Base-by-base conservation (phyloP, 306 rosid genomes). In the Pterocarpus santalinus region DNA sequence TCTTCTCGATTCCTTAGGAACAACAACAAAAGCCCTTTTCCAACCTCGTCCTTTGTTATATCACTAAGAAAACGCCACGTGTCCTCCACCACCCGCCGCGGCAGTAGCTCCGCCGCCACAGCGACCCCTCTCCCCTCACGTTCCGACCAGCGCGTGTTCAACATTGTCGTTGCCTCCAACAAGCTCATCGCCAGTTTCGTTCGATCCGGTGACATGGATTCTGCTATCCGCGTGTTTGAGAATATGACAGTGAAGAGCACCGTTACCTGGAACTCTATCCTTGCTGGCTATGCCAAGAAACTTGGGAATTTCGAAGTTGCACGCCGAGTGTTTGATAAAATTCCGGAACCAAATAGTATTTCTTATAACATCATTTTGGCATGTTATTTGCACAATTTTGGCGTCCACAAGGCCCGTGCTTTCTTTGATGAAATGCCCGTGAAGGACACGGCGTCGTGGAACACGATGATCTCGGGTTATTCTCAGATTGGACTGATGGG, bases 401-500 rank as follows among this genome's bases (percentile, higher is more conserved):
- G 90, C 0, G 62, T 89, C 76, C 80, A 73, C 36, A 66, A 86
- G 52, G 97, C 95, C 14, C 65, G 83, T 82, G 81, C 56, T 30
- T 92, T 95, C 80, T 95, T 95, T 73, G 72, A 84, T 1, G 51
- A 47, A n/a, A 95, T 95, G 89, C 90, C 91, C 0, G 80, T 88
- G 34, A 95, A 82, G 88, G 97, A 95, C 79, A 76, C 69, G 0
- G 94, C 89, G 0, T 92, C 97, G 14, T 92, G 98, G 98, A 95
- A 92, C 61, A 92, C 97, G 1, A 82, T 92, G 94, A 83, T 95
- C 33, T 88, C 97, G 3, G 98, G 97, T 55, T 95, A 88, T 85
- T 74, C 89, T 43, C 90, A 72, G 64, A 84, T 82, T 15, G 87
- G 97, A 34, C 41, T 88, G 68, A 90, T 91, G 92, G 69, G 44